Base-by-base conservation (phyloP, 2,329 filamentous ascomycete species). In the Grosmannia serpens region DNA sequence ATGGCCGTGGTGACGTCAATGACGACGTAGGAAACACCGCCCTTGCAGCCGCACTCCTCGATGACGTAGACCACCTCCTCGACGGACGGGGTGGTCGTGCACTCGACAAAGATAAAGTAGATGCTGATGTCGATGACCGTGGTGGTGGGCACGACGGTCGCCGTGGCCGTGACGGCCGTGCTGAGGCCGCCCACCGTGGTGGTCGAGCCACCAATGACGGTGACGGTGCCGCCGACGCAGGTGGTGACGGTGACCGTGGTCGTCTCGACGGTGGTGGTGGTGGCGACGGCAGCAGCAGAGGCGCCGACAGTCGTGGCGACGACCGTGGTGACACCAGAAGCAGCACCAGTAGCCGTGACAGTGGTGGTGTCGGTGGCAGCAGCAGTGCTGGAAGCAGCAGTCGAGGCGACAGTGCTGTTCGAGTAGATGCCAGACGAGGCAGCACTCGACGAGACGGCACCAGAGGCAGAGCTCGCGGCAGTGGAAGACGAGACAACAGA, bases 11-110 rank as follows among this genome's bases (percentile, higher is more conserved):
- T 24, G 1, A 31, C 46, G 10, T 56, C 47, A 10, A 26, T 4
- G 24, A 44, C 38, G 41, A 52, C 47, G 54, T 59, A 59, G 20
- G 22, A 29, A 13, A 53, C 27, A 49, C 58, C 58, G 15, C 58
- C 38, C 15, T 41, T 15, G 58, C 58, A 59, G 49, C 53, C 35
- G 38, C 58, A 59, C 53, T 47, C 38, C 58, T 59, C 49, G 22
- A 56, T 49, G 29, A 59, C 11, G 54, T 59, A 59, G 58, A 59
- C 58, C 22, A 56, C 31, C 49, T 59, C 53, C 4, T 15, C n/a
- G 27, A 49, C 29, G 4, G 58, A 0, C n/a, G 53, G 53, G 5
- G 53, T 38, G 11, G 47, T 27, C n/a, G 46, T 26, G 58, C 58
- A 59, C 33, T 44, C 31, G 15, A 27, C 49, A 17, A 59, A 59